Evolutionary conservation across 805 yeast genomes (phyloP).

Genomic region (Kluyveromyces nonfermentans): DNA sequence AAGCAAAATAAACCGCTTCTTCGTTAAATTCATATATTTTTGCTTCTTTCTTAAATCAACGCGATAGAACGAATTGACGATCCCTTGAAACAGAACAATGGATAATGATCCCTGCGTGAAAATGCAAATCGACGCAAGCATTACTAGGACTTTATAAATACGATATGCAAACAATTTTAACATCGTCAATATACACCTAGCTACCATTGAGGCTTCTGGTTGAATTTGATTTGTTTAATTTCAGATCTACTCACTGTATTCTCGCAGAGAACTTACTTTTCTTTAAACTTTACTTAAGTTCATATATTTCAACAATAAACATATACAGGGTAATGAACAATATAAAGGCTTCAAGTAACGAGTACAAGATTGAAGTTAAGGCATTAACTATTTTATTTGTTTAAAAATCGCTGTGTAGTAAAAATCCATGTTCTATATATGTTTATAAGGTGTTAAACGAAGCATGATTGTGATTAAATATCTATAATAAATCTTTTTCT

Average conservation of each 20-base stretch:
- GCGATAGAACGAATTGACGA: conserved; percentile 29
- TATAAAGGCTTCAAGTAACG: neutral
- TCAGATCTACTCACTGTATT: neutral
- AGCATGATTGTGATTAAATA: neutral
- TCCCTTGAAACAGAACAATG: conserved; percentile 38
- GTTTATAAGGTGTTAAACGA: neutral
- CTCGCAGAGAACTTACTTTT: neutral
- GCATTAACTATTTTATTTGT: too few species aligned
- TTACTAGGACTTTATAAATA: conserved; percentile 9
- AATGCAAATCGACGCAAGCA: conserved; percentile 15
- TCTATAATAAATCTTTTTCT: neutral
- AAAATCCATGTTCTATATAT: too few species aligned
- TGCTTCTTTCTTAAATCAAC: conserved; percentile 31
- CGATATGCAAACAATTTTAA: conserved; percentile 2
- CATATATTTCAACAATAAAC: neutral
- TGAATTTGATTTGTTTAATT: neutral
- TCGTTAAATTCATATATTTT: conserved; percentile 42
- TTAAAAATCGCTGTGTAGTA: too few species aligned
- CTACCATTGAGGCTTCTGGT: neutral
- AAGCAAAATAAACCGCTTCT: conserved; percentile 46
- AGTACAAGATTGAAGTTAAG: too few species aligned
- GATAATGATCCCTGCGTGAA: conserved; percentile 33
- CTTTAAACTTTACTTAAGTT: neutral
- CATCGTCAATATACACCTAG: neutral
- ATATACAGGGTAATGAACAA: neutral